A percentile compares a stretch with the other conserved stretches of the same genome.
Conservation (phyloP, 2,329 filamentous ascomycete species). For the Cladosporium sphaerospermum region DNA sequence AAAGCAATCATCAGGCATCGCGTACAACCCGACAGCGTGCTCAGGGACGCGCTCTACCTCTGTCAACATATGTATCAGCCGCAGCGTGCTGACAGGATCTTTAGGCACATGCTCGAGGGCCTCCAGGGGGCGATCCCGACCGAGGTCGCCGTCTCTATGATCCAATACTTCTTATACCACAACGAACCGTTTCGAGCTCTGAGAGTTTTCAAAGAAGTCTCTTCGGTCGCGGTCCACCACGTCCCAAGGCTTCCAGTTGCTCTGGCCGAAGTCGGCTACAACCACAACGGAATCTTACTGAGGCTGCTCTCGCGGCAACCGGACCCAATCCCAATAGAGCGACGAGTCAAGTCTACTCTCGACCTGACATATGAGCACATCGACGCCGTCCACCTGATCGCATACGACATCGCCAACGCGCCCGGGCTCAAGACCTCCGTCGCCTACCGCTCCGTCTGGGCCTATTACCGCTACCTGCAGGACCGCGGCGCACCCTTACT, state of each 20-base stretch:
- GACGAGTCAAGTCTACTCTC: conserved; percentile 1
- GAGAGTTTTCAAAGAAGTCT: conserved; percentile 16
- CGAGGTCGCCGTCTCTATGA: conserved; percentile 11
- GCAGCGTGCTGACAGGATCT: neutral
- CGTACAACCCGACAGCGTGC: no score
- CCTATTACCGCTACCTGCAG: conserved; percentile 42
- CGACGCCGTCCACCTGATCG: conserved; percentile 41
- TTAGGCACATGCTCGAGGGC: neutral
- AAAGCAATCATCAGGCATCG: no score
- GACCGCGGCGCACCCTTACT: conserved; percentile 38
- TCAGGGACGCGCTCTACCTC: no score
- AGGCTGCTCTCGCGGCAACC: conserved; percentile 16
- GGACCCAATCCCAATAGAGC: conserved; percentile 12
- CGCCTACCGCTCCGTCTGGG: conserved; percentile 42
- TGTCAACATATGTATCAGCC: no score
- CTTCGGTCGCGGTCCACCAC: conserved; percentile 15
- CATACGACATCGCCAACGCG: conserved; percentile 37
- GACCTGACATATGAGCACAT: conserved; percentile 32
- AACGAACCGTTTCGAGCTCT: conserved; percentile 13
- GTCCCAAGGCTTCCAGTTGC: conserved; percentile 19
- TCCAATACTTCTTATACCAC: conserved; percentile 17
- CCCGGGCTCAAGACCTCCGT: conserved; percentile 32
- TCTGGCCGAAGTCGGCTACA: conserved; percentile 13
- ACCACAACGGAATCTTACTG: neutral
- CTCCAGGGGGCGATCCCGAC: conserved; percentile 12